Evolutionary conservation across 2,329 filamentous ascomycete species (phyloP).

Genomic region (Diaporthe citriasiana): DNA sequence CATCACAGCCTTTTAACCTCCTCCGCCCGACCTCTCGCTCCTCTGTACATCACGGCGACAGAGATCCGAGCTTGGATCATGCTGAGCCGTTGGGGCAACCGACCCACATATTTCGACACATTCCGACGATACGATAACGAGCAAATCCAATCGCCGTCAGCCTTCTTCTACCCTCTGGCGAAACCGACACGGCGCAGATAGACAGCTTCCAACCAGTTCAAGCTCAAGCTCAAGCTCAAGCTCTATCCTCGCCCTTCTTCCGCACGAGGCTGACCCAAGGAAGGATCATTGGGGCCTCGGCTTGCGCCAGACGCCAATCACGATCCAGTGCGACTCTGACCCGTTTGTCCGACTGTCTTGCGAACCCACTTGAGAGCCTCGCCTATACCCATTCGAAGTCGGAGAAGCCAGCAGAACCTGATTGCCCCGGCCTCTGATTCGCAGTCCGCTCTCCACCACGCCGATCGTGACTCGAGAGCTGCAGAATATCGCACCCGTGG

Average conservation of each 20-base stretch:
- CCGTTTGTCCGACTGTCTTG: conserved; percentile 16
- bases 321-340: conserved; percentile 12
- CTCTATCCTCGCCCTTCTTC: not conserved
- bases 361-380: conserved; percentile 29
- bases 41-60: conserved; percentile 11
- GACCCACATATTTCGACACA: conserved; percentile 18
- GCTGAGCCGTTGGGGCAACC: not conserved
- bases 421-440: conserved; percentile 35
- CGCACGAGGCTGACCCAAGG: conserved; percentile 2
- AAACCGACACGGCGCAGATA: not conserved
- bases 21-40: not conserved
- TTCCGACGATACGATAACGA: conserved; percentile 12
- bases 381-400: conserved; percentile 14
- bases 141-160: not conserved
- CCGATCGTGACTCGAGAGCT: conserved; percentile 36
- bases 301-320: conserved; percentile 3
- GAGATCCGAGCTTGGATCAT: conserved; percentile 18
- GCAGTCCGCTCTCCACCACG: conserved; percentile 29
- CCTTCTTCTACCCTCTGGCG: not conserved
- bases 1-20: not conserved
- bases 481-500: conserved; percentile 30
- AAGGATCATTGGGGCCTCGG: not conserved
- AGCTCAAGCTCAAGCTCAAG: not conserved
- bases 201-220: conserved; percentile 1
- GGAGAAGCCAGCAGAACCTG: conserved; percentile 26